Evolutionary conservation across 257 asterid species (phyloP).

Genomic region (Solanum clarkiae): DNA sequence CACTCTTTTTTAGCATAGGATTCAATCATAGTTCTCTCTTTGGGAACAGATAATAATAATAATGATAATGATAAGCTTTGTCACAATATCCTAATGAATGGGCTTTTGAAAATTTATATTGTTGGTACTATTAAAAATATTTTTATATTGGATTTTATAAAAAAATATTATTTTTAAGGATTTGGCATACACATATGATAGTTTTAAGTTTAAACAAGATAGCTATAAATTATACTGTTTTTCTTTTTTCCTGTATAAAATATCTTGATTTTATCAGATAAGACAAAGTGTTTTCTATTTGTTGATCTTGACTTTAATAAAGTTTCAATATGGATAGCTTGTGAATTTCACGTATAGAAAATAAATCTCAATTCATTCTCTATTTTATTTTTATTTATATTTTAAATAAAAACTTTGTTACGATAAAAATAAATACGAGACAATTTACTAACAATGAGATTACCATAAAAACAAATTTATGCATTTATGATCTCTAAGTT

Average conservation of each 20-base stretch:
- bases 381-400: background rate
- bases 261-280: background rate
- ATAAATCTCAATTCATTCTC: background rate
- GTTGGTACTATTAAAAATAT: background rate
- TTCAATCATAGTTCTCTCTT: background rate
- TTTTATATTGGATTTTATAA: background rate
- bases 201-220: background rate
- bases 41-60: background rate
- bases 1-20: background rate
- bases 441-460: background rate
- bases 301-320: background rate
- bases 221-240: background rate
- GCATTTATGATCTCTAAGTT: background rate
- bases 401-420: background rate
- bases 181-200: no score
- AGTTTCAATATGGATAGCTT: background rate
- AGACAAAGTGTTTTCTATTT: background rate
- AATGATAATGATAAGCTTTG: background rate
- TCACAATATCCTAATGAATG: background rate
- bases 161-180: background rate
- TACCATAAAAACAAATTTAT: background rate
- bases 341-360: background rate
- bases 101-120: background rate
- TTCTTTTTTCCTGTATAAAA: background rate
- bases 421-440: background rate